Conservation (phyloP, 2,329 filamentous ascomycete genomes). For the Bipolaris gigantea region DNA sequence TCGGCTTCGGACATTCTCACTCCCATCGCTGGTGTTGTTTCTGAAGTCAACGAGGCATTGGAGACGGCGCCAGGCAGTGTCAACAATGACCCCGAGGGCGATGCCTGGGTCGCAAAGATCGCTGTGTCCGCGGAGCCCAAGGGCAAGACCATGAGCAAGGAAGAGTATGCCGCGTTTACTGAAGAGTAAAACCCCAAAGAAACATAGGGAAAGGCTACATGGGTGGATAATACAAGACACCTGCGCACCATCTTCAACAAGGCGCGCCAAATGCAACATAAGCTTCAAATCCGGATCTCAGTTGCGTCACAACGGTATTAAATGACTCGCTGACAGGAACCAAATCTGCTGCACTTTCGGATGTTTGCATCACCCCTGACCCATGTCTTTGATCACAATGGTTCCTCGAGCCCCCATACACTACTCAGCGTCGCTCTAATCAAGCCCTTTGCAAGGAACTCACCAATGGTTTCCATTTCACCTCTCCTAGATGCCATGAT, state of each 20-base stretch:
- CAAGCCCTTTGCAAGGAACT: neutral
- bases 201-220: neutral
- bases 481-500: neutral
- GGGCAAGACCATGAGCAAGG: slow-evolving; percentile 68
- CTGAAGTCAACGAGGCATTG: slow-evolving; percentile 71
- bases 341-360: neutral
- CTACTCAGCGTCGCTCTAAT: neutral
- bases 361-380: neutral
- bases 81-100: slow-evolving; percentile 86
- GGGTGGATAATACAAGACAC: slow-evolving; percentile 2
- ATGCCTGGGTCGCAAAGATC: slow-evolving; percentile 93
- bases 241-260: slow-evolving; percentile 14
- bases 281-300: neutral
- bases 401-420: neutral
- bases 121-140: slow-evolving; percentile 69
- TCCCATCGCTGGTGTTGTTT: slow-evolving; percentile 76
- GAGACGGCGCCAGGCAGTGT: slow-evolving; percentile 85
- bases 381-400: neutral
- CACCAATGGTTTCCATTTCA: neutral
- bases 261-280: neutral
- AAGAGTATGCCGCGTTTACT: slow-evolving; percentile 77
- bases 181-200: slow-evolving; percentile 45
- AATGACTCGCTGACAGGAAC: neutral
- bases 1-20: slow-evolving; percentile 96
- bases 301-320: too few species aligned